Evolutionary conservation across 768 basidiomycete species (phyloP).

Genomic region (Phylloporus arenicola): DNA sequence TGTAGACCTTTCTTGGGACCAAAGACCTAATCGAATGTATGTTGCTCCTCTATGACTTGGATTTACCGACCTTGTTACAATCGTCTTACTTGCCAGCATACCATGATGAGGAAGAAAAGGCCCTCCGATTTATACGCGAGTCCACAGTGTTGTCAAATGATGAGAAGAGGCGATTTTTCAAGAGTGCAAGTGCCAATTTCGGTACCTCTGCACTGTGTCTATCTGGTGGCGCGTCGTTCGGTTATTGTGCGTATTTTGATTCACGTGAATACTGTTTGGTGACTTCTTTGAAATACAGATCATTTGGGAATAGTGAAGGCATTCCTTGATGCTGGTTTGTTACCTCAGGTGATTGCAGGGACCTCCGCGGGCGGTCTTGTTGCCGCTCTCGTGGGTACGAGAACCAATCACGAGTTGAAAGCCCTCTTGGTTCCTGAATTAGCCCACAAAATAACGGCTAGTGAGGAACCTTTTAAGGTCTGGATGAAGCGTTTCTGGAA

Average conservation of each 20-base stretch:
- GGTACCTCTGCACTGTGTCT: constrained; percentile 91
- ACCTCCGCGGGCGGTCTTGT: constrained; percentile 91
- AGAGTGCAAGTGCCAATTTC: constrained; percentile 80
- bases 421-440: constrained; percentile 73
- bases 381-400: constrained; percentile 71
- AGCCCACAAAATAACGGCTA: constrained; percentile 77
- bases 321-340: constrained; percentile 76
- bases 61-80: constrained; percentile 1
- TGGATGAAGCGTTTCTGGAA: constrained; percentile 71
- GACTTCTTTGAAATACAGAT: constrained; percentile 39
- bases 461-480: constrained; percentile 66
- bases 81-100: constrained; percentile 53
- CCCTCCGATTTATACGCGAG: constrained; percentile 71
- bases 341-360: constrained; percentile 91
- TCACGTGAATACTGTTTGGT: neutral
- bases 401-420: constrained; percentile 83
- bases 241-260: constrained; percentile 64
- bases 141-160: constrained; percentile 70
- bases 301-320: constrained; percentile 91
- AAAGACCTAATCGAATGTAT: constrained; percentile 85
- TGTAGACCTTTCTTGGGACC: constrained; percentile 85
- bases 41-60: constrained; percentile 11
- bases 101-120: constrained; percentile 68
- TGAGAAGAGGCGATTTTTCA: constrained; percentile 91
- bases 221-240: constrained; percentile 93